Evolutionary conservation across 768 basidiomycete genomes (phyloP).

Genomic region (Saitozyma sp.): DNA sequence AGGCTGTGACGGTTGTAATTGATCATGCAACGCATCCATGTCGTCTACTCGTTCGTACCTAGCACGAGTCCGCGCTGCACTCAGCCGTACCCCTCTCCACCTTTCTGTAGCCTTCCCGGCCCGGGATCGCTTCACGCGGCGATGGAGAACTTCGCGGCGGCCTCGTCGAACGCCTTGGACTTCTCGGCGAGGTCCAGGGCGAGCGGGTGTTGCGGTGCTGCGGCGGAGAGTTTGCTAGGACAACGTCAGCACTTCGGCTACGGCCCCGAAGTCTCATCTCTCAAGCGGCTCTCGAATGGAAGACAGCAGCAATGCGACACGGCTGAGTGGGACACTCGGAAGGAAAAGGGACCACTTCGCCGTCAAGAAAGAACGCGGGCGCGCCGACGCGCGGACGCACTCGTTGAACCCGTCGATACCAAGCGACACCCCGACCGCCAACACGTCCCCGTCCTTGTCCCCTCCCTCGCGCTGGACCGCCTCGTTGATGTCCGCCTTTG

Average conservation of each 20-base stretch:
- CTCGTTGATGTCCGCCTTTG: constrained; percentile 50
- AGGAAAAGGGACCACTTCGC: too few relatives aligned
- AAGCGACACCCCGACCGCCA: constrained; percentile 41
- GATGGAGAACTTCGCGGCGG: constrained; percentile 52
- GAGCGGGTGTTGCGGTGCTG: constrained; percentile 50
- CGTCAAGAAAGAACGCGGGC: too few relatives aligned
- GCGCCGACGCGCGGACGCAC: constrained; percentile 24
- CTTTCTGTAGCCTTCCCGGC: background rate
- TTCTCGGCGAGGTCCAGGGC: constrained; percentile 51
- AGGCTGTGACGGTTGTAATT: constrained; percentile 5
- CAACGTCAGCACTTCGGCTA: too few relatives aligned
- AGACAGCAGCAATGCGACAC: too few relatives aligned
- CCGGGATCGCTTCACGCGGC: constrained; percentile 19
- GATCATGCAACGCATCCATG: background rate
- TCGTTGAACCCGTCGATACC: constrained; percentile 37
- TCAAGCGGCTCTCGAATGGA: too few relatives aligned
- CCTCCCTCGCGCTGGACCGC: constrained; percentile 36
- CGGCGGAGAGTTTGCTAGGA: constrained; percentile 40
- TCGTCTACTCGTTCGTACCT: background rate
- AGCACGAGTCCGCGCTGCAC: too few relatives aligned
- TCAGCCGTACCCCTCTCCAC: background rate
- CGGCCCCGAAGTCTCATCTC: too few relatives aligned
- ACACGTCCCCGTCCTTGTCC: constrained; percentile 36
- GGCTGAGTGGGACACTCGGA: too few relatives aligned
- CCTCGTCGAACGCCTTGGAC: constrained; percentile 52